A percentile compares a stretch with the other conserved stretches of the same genome.
These are phyloP conservation scores for Diutina mesorugosa DNA, from an alignment of 1,139 yeast species.

Conservation along the genomic window DNA sequence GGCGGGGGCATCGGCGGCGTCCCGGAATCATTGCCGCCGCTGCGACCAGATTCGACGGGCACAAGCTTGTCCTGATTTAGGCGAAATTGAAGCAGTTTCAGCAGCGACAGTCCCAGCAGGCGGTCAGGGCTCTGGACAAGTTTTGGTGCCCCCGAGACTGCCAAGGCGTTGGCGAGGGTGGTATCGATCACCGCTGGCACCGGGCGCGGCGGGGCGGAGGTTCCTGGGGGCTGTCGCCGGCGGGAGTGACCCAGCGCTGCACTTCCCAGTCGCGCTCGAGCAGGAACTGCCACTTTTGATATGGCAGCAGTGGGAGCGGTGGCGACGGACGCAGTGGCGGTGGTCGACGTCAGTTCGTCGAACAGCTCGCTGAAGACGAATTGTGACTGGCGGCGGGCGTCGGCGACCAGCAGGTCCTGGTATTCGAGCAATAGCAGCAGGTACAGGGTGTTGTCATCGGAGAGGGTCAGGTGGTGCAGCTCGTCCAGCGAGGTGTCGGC, in stretches of 20 bases:
- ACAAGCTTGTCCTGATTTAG: background rate
- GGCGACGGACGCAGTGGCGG: no score
- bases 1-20: background rate
- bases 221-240: background rate
- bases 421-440: background rate
- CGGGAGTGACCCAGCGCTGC: background rate
- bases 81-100: background rate
- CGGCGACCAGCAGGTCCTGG: background rate
- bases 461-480: background rate
- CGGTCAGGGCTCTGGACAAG: background rate
- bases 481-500: conserved; percentile 1
- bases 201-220: background rate
- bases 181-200: background rate
- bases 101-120: conserved; percentile 1
- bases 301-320: background rate
- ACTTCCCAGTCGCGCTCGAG: background rate
- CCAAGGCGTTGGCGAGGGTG: background rate
- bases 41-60: background rate
- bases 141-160: background rate
- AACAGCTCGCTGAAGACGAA: background rate
- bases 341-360: background rate
- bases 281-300: background rate
- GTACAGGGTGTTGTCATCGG: background rate
- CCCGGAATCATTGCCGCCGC: background rate
- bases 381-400: background rate